Evolutionary conservation across 2,329 filamentous ascomycete genomes (phyloP).

Genomic region (Biscogniauxia mediterranea): DNA sequence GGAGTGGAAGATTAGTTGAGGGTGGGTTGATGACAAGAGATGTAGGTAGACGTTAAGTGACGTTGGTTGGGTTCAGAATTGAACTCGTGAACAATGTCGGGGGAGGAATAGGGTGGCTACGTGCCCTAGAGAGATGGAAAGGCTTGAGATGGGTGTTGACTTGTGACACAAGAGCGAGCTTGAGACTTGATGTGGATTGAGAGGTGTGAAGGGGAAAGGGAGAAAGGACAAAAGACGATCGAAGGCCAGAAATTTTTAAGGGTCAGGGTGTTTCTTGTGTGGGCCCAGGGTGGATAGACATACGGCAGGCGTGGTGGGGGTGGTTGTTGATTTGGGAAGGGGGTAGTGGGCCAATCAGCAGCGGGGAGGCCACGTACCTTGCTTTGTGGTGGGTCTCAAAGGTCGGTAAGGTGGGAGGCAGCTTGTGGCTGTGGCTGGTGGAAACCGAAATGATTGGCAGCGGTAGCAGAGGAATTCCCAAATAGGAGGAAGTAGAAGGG

Average conservation of each 20-base stretch:
- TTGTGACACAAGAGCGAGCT: slow-evolving; percentile 36
- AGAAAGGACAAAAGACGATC: slow-evolving; percentile 30
- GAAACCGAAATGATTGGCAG: background rate
- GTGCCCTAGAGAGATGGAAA: slow-evolving; percentile 72
- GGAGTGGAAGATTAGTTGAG: slow-evolving; percentile 42
- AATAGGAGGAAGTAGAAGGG: background rate
- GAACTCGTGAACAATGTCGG: slow-evolving; percentile 74
- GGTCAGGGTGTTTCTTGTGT: slow-evolving; percentile 31
- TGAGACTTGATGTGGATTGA: slow-evolving; percentile 42
- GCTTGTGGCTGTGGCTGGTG: background rate
- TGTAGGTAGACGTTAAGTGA: slow-evolving; percentile 34
- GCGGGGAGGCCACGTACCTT: slow-evolving; percentile 6
- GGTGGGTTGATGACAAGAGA: slow-evolving; percentile 29
- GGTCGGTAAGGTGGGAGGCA: background rate
- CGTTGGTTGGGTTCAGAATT: slow-evolving; percentile 42
- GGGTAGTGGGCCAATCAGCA: slow-evolving; percentile 22
- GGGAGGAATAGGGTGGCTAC: slow-evolving; percentile 76
- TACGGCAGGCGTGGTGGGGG: slow-evolving; percentile 29
- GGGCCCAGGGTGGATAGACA: slow-evolving; percentile 24
- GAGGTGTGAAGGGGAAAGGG: slow-evolving; percentile 36
- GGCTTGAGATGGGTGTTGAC: slow-evolving; percentile 36
- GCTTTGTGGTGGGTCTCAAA: slow-evolving; percentile 1
- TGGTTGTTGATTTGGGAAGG: slow-evolving; percentile 15
- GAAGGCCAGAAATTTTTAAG: slow-evolving; percentile 38
- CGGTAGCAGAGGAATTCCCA: background rate